phyloP scores from a whole-genome alignment of 2,329 filamentous ascomycete species.

The Colletotrichum lentis region DNA sequence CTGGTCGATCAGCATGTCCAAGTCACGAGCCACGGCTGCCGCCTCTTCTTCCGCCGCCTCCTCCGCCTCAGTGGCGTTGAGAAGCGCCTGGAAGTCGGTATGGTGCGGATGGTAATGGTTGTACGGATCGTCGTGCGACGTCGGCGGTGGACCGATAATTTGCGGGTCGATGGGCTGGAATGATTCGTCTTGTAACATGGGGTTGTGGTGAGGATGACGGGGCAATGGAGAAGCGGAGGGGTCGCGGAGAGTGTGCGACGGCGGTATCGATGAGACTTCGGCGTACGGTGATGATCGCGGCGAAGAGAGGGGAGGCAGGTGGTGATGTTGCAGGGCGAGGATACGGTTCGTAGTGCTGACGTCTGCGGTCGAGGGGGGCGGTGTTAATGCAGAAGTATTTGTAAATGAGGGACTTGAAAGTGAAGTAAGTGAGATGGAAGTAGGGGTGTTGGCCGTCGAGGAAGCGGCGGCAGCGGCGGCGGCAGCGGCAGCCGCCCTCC shows the following conservation, averaged over 20 bases:
- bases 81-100: conserved; percentile 62
- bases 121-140: conserved; percentile 48
- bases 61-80: conserved; percentile 55
- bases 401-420: conserved; percentile 6
- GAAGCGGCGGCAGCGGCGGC: conserved; percentile 6
- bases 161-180: conserved; percentile 69
- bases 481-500: conserved; percentile 17
- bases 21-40: conserved; percentile 55
- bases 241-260: conserved; percentile 49
- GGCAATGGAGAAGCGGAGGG: conserved; percentile 41
- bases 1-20: conserved; percentile 62
- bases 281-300: conserved; percentile 52
- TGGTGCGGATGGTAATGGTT: conserved; percentile 50
- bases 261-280: conserved; percentile 56
- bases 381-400: conserved; percentile 10
- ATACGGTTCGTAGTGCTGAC: conserved; percentile 32
- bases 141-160: conserved; percentile 58
- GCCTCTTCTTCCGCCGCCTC: conserved; percentile 51
- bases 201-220: conserved; percentile 47
- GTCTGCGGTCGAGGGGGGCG: conserved; percentile 32
- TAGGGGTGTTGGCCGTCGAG: conserved; percentile 1
- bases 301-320: conserved; percentile 43
- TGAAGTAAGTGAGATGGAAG: conserved; percentile 12
- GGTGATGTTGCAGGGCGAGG: conserved; percentile 38
- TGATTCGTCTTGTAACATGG: conserved; percentile 46